Percentiles rank a stretch among this genome's conserved stretches.
These are phyloP conservation scores for Apophysomyces variabilis DNA, from an alignment of 371 early-diverging fungal species.

Conservation along the genomic window DNA sequence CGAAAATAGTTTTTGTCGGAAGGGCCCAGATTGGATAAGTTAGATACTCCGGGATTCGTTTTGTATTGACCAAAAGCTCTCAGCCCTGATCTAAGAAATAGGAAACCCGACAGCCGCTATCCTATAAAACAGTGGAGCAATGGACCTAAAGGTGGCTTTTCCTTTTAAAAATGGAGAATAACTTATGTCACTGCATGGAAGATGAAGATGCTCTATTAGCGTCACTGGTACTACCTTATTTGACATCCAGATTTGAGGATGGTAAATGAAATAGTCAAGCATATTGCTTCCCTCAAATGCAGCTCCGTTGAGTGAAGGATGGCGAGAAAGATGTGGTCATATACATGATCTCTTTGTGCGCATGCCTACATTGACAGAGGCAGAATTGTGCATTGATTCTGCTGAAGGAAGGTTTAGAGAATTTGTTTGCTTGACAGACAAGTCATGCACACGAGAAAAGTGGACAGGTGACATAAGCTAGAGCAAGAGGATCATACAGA, in stretches of 20 bases:
- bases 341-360: neutral
- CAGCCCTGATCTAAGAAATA: neutral
- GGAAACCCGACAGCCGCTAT: neutral
- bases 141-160: neutral
- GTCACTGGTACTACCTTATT: too few species aligned
- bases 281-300: neutral
- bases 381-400: neutral
- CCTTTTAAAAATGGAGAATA: neutral
- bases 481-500: neutral
- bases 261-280: neutral
- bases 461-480: neutral
- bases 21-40: too few species aligned
- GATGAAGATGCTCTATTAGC: too few species aligned
- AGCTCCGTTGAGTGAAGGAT: neutral
- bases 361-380: neutral
- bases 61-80: too few species aligned
- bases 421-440: neutral
- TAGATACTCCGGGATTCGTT: too few species aligned
- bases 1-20: too few species aligned
- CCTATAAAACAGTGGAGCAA: neutral
- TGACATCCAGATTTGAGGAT: too few species aligned
- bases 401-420: neutral
- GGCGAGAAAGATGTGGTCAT: neutral
- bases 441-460: neutral
- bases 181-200: neutral